These are phyloP conservation scores for Tolypocladium inflatum DNA, from an alignment of 2,329 filamentous ascomycete species.

Conservation along the genomic window DNA sequence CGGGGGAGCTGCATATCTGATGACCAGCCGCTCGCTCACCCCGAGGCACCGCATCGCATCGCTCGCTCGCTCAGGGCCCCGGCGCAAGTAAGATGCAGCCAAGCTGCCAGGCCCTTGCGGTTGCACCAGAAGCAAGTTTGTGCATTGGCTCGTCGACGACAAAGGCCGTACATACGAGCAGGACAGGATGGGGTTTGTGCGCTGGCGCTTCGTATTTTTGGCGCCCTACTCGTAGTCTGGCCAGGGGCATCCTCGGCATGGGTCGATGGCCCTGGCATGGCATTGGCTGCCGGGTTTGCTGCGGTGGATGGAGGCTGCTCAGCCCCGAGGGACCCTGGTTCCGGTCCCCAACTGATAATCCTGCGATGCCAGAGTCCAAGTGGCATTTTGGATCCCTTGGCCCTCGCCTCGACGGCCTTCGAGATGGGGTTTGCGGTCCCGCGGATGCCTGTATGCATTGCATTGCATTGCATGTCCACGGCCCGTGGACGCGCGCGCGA, in stretches of 20 bases:
- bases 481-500: neutral
- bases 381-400: neutral
- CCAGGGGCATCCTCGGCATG: neutral
- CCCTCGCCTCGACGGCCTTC: neutral
- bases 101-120: neutral
- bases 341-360: too few species aligned
- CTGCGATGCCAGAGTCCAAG: neutral
- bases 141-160: neutral
- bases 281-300: neutral
- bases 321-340: constrained; percentile 1
- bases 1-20: neutral
- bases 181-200: neutral
- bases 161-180: neutral
- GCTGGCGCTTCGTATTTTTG: neutral
- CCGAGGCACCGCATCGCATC: neutral
- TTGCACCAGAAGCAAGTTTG: neutral
- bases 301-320: neutral
- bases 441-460: neutral
- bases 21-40: neutral
- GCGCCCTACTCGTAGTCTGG: neutral
- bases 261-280: neutral
- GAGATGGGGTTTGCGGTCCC: neutral
- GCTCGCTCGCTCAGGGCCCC: neutral
- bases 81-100: neutral
- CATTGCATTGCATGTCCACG: neutral